phyloP scores from a whole-genome alignment of 495 filamentous ascomycete genomes.

The Cairneyella variabilis region DNA sequence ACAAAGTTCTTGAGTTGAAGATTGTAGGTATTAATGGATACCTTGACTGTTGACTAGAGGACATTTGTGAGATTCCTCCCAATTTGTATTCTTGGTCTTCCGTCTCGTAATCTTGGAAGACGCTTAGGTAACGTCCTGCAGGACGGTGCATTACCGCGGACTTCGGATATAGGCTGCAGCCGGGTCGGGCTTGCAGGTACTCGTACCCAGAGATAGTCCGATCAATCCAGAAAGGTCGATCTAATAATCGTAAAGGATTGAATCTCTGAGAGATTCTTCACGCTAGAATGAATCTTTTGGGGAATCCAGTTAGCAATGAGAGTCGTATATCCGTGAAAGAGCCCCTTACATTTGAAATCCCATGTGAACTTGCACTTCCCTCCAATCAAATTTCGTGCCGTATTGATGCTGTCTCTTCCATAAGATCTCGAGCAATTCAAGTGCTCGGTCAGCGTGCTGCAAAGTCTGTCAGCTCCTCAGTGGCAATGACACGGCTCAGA shows the following conservation, averaged over 20 bases:
- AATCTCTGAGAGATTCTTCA: too few relatives aligned
- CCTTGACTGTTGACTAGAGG: too few relatives aligned
- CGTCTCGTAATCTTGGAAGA: background rate
- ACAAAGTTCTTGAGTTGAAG: too few relatives aligned
- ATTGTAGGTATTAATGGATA: too few relatives aligned
- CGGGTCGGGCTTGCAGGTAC: background rate
- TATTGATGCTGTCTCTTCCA: slow-evolving; percentile 25
- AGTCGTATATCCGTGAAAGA: too few relatives aligned
- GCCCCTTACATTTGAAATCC: slow-evolving; percentile 25
- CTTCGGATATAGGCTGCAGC: too few relatives aligned
- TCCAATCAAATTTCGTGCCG: slow-evolving; percentile 24
- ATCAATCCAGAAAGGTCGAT: background rate
- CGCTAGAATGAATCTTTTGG: slow-evolving; percentile 14
- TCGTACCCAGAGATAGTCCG: background rate
- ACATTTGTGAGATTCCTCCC: too few relatives aligned
- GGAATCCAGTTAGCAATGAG: background rate
- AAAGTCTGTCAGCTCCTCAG: background rate
- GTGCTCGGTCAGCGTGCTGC: slow-evolving; percentile 22
- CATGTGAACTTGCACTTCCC: slow-evolving; percentile 24
- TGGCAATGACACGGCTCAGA: background rate
- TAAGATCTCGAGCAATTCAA: slow-evolving; percentile 23
- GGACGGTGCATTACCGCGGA: too few relatives aligned
- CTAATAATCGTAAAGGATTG: too few relatives aligned
- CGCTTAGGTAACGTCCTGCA: too few relatives aligned
- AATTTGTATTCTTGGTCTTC: too few relatives aligned